A percentile compares a stretch with the other conserved stretches of the same genome.
These are phyloP conservation scores for Ziziphus jujuba DNA, from an alignment of 306 rosid species.

Conservation along the genomic window DNA sequence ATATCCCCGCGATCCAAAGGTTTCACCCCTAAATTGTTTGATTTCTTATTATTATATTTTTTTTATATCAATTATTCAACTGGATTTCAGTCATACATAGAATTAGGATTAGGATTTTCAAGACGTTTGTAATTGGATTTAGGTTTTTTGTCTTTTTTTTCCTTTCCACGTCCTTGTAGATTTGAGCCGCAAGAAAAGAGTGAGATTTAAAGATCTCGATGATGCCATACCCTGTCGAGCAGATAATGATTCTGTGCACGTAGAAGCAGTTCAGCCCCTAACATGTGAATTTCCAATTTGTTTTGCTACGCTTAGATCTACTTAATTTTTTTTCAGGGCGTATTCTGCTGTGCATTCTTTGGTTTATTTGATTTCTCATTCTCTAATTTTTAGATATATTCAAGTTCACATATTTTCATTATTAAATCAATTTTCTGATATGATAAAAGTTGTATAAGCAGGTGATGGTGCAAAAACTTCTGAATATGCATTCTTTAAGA, in stretches of 20 bases:
- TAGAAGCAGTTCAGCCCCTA: constrained; percentile 16
- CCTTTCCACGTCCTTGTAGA: constrained; percentile 17
- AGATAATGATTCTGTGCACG: constrained; percentile 22
- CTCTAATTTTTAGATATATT: neutral
- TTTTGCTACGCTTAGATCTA: neutral
- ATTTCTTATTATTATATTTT: neutral
- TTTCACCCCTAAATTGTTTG: constrained; percentile 4
- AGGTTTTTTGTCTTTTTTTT: neutral
- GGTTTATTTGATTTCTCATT: neutral
- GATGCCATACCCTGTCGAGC: constrained; percentile 16
- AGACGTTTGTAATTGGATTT: neutral
- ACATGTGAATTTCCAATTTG: constrained; percentile 23
- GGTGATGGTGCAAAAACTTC: constrained; percentile 64
- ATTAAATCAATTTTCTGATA: constrained; percentile 21
- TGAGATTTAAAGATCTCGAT: constrained; percentile 23
- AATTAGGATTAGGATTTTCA: neutral
- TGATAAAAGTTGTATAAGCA: constrained; percentile 24
- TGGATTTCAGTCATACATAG: neutral
- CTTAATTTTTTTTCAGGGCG: neutral
- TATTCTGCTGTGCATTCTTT: neutral
- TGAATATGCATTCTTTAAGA: constrained; percentile 78
- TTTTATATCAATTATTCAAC: neutral
- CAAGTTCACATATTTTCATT: neutral
- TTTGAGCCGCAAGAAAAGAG: constrained; percentile 28
- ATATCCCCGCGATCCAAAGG: constrained; percentile 21